A percentile compares a stretch with the other conserved stretches of the same genome.
phyloP scores from a whole-genome alignment of 148 eudicot species.

The Talinum fruticosum region DNA sequence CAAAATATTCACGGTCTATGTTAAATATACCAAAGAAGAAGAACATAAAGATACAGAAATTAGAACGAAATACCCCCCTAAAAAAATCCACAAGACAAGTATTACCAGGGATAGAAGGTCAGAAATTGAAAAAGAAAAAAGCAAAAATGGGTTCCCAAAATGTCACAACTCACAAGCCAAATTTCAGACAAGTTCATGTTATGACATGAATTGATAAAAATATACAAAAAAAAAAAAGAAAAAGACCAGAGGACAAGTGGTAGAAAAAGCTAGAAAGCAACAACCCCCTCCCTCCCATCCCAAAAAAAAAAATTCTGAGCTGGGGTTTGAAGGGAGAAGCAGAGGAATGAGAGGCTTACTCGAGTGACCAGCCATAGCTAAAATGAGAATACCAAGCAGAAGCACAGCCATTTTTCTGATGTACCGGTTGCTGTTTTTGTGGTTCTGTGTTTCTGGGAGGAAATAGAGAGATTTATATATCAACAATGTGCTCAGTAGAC shows the following conservation, averaged over 20 bases:
- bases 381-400: slow-evolving; percentile 33
- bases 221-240: neutral
- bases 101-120: too few species aligned
- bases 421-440: neutral
- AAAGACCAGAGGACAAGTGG: neutral
- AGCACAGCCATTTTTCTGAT: slow-evolving; percentile 9
- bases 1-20: too few species aligned
- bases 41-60: too few species aligned
- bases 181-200: neutral
- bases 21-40: too few species aligned
- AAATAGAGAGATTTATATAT: neutral
- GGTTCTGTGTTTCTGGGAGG: neutral
- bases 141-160: neutral
- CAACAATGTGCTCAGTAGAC: neutral
- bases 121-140: neutral
- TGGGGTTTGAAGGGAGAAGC: neutral
- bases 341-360: slow-evolving; percentile 33
- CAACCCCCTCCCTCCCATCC: neutral
- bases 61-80: too few species aligned
- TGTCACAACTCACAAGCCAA: neutral
- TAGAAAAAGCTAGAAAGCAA: neutral
- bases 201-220: neutral
- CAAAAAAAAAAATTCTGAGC: neutral
- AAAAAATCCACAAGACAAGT: too few species aligned
- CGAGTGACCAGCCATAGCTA: slow-evolving; percentile 49